Percentiles rank a stretch among this genome's conserved stretches.
Conservation (phyloP, 306 rosid species). For the Rosa multiflora region DNA sequence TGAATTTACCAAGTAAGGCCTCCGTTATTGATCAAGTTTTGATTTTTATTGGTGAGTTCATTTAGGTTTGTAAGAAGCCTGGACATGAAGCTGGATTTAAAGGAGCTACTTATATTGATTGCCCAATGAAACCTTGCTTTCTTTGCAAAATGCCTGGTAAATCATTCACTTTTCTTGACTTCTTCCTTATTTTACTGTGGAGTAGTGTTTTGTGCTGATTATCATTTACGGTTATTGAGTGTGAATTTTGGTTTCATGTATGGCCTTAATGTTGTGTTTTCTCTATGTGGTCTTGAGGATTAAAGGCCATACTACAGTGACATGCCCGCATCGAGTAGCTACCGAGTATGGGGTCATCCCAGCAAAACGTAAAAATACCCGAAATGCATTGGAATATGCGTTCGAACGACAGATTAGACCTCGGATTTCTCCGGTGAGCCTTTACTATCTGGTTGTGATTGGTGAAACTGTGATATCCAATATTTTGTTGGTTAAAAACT, state of each 20-base stretch:
- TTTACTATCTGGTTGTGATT: not conserved
- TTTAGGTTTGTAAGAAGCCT: constrained; percentile 78
- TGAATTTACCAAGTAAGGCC: not conserved
- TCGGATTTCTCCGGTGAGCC: constrained; percentile 50
- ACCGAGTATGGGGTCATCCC: constrained; percentile 87
- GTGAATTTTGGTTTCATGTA: not conserved
- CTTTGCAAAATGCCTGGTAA: constrained; percentile 92
- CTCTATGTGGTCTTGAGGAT: constrained; percentile 24
- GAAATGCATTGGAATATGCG: constrained; percentile 67
- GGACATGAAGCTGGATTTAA: constrained; percentile 97
- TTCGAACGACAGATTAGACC: constrained; percentile 84
- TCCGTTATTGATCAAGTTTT: not conserved
- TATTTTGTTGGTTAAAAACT: not conserved
- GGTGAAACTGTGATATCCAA: not conserved
- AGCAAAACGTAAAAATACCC: constrained; percentile 55
- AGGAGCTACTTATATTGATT: constrained; percentile 95
- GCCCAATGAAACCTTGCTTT: constrained; percentile 99
- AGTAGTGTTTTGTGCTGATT: not conserved
- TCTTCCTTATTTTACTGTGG: not conserved
- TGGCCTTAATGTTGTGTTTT: not conserved
- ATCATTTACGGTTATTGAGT: not conserved
- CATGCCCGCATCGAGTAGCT: constrained; percentile 83
- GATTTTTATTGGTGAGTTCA: not conserved
- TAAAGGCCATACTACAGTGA: constrained; percentile 89
- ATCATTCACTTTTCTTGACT: not conserved